Evolutionary conservation across 208 protist species (phyloP), one percentile per base, ranked within the genome.

Genomic region (Trypanosoma brucei): DNA sequence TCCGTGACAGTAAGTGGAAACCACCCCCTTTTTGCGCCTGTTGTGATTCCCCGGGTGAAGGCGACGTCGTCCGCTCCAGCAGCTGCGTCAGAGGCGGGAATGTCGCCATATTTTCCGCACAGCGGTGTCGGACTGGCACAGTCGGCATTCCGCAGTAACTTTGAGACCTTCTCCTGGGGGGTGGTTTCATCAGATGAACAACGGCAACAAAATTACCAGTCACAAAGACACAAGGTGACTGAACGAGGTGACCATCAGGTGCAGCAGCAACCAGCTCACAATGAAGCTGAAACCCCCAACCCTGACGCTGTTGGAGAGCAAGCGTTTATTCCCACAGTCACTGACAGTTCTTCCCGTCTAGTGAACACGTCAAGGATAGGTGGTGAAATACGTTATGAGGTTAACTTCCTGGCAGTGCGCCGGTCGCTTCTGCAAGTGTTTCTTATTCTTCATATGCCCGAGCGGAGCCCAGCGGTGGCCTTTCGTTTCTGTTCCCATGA

Each of bases 391-490:
- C 31, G 1, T 40, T 38, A 13, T 39, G 53, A 36, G 49, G 45
- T 67, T 1, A 66, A 73, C 50, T 48, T 54, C 35, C 44, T 44
- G 37, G 44, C 61, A 2, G 36, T 71, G 22, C 68, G 68, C 11
- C 77, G 72, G 11, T 38, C 39, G 44, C 37, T 79, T 59, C 39
- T 73, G 36, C 77, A 79, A 62, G 59, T 65, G 31, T 54, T 83
- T 11, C 55, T 78, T 14, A 68, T 71, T 58, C 54, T 83, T 8
- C 55, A 70, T 44, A 60, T 70, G 14, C 77, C 77, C 0, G 55
- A 62, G 2, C 63, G 77, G 31, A 79, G 72, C 52, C 72, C 66
- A n/a, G 65, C 72, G 9, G 77, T 57, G 1, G 36, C 72, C 3
- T 83, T 83, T 61, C 60, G 35, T 33, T 36, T 72, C 4, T 52